These are phyloP conservation scores for Spathaspora arborariae DNA, from an alignment of 805 yeast species.

Conservation along the genomic window DNA sequence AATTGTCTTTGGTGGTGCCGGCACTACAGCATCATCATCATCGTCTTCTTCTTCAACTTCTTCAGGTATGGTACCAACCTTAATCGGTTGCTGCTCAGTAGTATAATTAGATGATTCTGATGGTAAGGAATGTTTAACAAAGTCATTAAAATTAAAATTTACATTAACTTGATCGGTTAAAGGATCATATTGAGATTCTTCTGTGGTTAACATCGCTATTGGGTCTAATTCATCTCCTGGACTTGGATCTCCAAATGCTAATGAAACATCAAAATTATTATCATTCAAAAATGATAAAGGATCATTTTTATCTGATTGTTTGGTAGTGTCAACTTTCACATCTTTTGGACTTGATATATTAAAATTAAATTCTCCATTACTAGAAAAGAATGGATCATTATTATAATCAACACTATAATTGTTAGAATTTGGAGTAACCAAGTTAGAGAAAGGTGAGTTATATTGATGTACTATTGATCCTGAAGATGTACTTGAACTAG, in stretches of 20 bases:
- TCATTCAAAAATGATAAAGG: conserved; percentile 47
- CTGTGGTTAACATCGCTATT: conserved; percentile 44
- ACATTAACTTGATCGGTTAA: conserved; percentile 24
- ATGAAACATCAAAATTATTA: conserved; percentile 49
- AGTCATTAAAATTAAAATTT: conserved; percentile 36
- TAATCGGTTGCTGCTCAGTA: background rate
- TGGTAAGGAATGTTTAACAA: conserved; percentile 28
- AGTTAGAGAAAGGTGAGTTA: conserved; percentile 19
- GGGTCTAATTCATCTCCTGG: conserved; percentile 28
- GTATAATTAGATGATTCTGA: conserved; percentile 13
- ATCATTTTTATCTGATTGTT: conserved; percentile 19
- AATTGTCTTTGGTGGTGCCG: conserved; percentile 57
- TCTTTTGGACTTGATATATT: conserved; percentile 1
- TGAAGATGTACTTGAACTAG: conserved; percentile 3
- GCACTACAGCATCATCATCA: conserved; percentile 50
- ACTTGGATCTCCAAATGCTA: conserved; percentile 42
- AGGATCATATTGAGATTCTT: conserved; percentile 57
- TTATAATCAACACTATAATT: conserved; percentile 10
- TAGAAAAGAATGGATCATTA: conserved; percentile 16
- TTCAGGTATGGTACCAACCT: background rate
- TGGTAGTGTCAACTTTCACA: conserved; percentile 4
- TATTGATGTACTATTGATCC: conserved; percentile 5
- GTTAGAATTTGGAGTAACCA: conserved; percentile 15
- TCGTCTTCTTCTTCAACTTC: conserved; percentile 18
- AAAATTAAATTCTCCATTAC: conserved; percentile 3